A percentile compares a stretch with the other conserved stretches of the same genome.
Evolutionary conservation across 2,329 filamentous ascomycete species (phyloP).

Genomic region (Daldinia sp.): DNA sequence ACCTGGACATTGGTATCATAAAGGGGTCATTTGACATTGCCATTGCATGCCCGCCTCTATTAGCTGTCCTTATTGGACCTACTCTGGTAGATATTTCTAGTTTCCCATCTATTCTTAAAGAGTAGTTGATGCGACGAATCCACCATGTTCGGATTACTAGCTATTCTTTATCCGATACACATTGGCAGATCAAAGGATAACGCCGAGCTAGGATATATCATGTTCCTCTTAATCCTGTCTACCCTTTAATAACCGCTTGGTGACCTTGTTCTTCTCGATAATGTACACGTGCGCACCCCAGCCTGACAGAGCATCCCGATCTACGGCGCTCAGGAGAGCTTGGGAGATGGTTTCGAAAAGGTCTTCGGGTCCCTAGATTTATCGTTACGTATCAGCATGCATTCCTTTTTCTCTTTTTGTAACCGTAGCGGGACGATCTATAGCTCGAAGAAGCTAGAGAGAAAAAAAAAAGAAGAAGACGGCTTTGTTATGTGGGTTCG

Average conservation of each 20-base stretch:
- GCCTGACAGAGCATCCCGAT: slow-evolving; percentile 94
- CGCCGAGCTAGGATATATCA: slow-evolving; percentile 1
- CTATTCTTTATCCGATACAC: not conserved
- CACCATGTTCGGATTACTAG: slow-evolving; percentile 7
- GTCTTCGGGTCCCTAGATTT: slow-evolving; percentile 81
- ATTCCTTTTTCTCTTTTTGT: not conserved
- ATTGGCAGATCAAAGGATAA: not conserved
- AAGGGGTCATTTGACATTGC: slow-evolving; percentile 33
- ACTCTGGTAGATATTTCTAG: not conserved
- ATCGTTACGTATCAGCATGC: slow-evolving; percentile 11
- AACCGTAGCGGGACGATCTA: not conserved
- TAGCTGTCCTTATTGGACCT: slow-evolving; percentile 20
- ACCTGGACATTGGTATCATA: slow-evolving; percentile 43
- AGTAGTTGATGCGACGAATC: not conserved
- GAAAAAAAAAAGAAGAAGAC: not conserved
- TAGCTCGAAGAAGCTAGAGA: not conserved
- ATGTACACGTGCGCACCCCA: slow-evolving; percentile 99
- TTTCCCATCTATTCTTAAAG: not conserved
- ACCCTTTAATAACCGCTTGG: slow-evolving; percentile 97
- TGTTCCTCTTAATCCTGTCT: slow-evolving; percentile 81
- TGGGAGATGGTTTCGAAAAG: slow-evolving; percentile 99
- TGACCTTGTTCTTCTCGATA: slow-evolving; percentile 99
- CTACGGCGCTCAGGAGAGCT: slow-evolving; percentile 92
- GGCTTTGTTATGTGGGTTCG: no score
- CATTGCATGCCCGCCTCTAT: slow-evolving; percentile 37